These are phyloP conservation scores for Dactylellina sp. DNA, from an alignment of 2,329 filamentous ascomycete genomes.

Conservation along the genomic window DNA sequence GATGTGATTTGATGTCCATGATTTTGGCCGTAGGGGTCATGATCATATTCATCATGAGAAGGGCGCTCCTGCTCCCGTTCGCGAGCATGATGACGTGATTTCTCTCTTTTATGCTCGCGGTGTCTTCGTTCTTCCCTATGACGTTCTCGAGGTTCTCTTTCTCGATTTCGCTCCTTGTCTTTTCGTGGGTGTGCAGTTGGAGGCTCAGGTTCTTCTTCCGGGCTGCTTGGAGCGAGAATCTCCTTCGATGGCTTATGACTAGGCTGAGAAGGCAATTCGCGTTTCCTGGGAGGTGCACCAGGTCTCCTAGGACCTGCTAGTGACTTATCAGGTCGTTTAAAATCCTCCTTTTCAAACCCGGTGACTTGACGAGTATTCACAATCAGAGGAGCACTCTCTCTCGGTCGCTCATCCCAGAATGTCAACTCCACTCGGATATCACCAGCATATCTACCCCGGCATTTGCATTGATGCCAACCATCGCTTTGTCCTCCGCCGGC, in stretches of 20 bases:
- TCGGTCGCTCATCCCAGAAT: slow-evolving; percentile 90
- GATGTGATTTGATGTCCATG: slow-evolving; percentile 12
- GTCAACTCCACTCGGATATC: slow-evolving; percentile 96
- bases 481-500: slow-evolving; percentile 90
- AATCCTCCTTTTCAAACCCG: slow-evolving; percentile 53
- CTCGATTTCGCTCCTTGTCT: slow-evolving; percentile 37
- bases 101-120: slow-evolving; percentile 41
- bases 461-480: slow-evolving; percentile 87
- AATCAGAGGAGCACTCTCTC: slow-evolving; percentile 68
- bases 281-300: slow-evolving; percentile 27
- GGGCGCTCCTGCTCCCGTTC: slow-evolving; percentile 37
- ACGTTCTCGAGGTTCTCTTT: slow-evolving; percentile 46
- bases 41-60: slow-evolving; percentile 37
- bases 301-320: slow-evolving; percentile 46
- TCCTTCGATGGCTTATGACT: slow-evolving; percentile 35
- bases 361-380: slow-evolving; percentile 52
- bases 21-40: slow-evolving; percentile 41
- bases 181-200: slow-evolving; percentile 32
- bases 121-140: slow-evolving; percentile 37
- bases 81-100: slow-evolving; percentile 45
- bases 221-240: slow-evolving; percentile 24
- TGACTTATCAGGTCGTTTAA: slow-evolving; percentile 48
- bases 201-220: slow-evolving; percentile 31
- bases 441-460: slow-evolving; percentile 93
- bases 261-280: slow-evolving; percentile 44